Evolutionary conservation across 306 rosid genomes (phyloP).

Genomic region (Lagenaria siceraria): DNA sequence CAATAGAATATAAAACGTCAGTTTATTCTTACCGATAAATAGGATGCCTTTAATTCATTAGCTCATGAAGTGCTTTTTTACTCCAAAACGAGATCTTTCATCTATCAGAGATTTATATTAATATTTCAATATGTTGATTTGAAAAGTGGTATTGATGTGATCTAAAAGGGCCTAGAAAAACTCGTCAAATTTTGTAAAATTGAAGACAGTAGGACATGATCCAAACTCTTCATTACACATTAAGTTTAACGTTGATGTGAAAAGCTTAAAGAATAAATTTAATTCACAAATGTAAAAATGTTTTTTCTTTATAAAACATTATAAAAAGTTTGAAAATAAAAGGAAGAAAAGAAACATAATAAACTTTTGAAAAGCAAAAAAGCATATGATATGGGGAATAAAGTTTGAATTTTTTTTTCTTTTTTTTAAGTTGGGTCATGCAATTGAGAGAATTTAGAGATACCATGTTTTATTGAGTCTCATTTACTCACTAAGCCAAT

Average conservation of each 20-base stretch:
- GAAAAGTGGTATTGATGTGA: background rate
- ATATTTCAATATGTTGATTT: background rate
- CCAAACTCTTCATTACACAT: background rate
- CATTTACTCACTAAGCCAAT: background rate
- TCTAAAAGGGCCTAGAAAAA: background rate
- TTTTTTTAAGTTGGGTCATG: background rate
- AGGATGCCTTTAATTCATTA: background rate
- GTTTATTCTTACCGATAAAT: background rate
- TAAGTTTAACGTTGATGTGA: background rate
- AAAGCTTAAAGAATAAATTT: background rate
- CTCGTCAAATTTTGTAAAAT: background rate
- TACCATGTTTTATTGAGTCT: background rate
- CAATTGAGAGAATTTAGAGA: background rate
- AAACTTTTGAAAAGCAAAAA: background rate
- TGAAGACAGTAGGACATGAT: background rate
- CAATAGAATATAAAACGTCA: background rate
- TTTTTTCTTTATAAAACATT: too few relatives aligned
- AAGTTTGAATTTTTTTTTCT: background rate
- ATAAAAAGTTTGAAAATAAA: background rate
- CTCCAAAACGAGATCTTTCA: accelerated
- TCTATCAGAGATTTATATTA: background rate
- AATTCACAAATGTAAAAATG: too few relatives aligned
- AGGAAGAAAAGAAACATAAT: background rate
- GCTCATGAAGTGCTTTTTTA: background rate
- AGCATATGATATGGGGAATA: background rate